These are phyloP conservation scores for Ophiobolus disseminans DNA, from an alignment of 2,329 filamentous ascomycete species.

Conservation along the genomic window DNA sequence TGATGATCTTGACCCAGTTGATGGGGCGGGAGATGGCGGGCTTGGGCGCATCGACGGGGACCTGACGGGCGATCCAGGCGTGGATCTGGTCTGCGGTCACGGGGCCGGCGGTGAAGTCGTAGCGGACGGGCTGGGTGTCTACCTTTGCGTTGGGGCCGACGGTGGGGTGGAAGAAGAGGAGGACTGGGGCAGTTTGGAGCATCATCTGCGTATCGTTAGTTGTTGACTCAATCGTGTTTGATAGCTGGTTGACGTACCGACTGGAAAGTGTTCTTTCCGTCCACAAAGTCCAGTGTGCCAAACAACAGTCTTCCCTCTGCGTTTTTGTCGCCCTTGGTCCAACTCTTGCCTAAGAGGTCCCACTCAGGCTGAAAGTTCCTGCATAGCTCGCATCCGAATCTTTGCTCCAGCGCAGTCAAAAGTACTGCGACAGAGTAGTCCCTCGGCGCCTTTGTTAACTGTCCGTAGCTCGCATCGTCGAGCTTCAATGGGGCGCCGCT, in stretches of 20 bases:
- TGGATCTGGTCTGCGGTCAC: constrained; percentile 80
- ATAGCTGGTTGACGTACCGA: constrained; percentile 64
- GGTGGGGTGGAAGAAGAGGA: constrained; percentile 87
- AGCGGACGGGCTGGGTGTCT: constrained; percentile 74
- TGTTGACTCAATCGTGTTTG: background rate
- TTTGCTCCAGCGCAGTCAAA: constrained; percentile 82
- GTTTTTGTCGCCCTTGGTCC: constrained; percentile 82
- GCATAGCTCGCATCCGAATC: constrained; percentile 86
- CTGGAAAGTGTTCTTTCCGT: constrained; percentile 85
- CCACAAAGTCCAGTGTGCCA: constrained; percentile 83
- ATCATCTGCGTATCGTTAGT: constrained; percentile 70
- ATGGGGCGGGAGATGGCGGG: constrained; percentile 82
- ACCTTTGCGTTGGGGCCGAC: constrained; percentile 77
- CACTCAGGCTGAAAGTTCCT: constrained; percentile 93
- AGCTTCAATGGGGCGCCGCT: constrained; percentile 74
- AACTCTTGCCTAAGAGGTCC: constrained; percentile 84
- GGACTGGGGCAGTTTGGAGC: constrained; percentile 91
- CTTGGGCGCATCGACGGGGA: constrained; percentile 71
- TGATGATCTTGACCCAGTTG: constrained; percentile 81
- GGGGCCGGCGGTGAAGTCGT: constrained; percentile 81
- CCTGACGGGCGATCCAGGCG: constrained; percentile 77
- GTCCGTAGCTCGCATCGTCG: constrained; percentile 75
- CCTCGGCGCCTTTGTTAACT: constrained; percentile 77
- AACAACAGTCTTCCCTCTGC: constrained; percentile 77
- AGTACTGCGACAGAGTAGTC: constrained; percentile 85